Percentiles rank a stretch among this genome's conserved stretches.
phyloP scores from a whole-genome alignment of 2,329 filamentous ascomycete genomes.

The Cylindrodendrum hubeiense region DNA sequence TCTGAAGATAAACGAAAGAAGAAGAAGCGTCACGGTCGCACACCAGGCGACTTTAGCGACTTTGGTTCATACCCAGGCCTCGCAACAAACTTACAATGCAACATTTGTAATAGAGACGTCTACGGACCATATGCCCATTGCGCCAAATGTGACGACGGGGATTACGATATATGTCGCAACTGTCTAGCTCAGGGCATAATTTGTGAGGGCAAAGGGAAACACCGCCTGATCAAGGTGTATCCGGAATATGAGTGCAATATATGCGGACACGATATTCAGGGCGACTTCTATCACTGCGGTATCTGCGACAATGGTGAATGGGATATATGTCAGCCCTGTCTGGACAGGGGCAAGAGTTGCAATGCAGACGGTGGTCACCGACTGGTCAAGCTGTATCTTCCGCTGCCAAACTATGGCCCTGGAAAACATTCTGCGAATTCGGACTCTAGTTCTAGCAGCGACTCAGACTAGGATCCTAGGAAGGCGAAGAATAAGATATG shows the following conservation, averaged over 20 bases:
- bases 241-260: slow-evolving; percentile 28
- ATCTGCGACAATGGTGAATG: slow-evolving; percentile 26
- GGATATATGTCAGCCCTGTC: slow-evolving; percentile 28
- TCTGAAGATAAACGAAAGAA: slow-evolving; percentile 28
- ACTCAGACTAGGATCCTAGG: not conserved
- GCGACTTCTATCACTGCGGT: slow-evolving; percentile 28
- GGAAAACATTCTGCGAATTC: not conserved
- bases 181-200: slow-evolving; percentile 26
- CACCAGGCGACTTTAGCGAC: slow-evolving; percentile 21
- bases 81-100: slow-evolving; percentile 9
- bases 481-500: too few relatives aligned
- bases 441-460: slow-evolving; percentile 11
- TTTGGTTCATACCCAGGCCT: slow-evolving; percentile 21
- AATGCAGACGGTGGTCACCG: slow-evolving; percentile 6
- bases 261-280: slow-evolving; percentile 25
- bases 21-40: slow-evolving; percentile 31
- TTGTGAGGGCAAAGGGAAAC: slow-evolving; percentile 27
- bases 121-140: slow-evolving; percentile 34
- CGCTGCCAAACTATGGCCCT: not conserved
- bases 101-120: slow-evolving; percentile 28
- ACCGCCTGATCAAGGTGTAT: slow-evolving; percentile 33
- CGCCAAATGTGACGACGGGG: slow-evolving; percentile 30
- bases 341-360: slow-evolving; percentile 28
- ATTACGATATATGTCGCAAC: slow-evolving; percentile 31
- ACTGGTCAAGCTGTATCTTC: slow-evolving; percentile 2